phyloP scores from a whole-genome alignment of 2,329 filamentous ascomycete species.

The Calonectria hawksworthii region DNA sequence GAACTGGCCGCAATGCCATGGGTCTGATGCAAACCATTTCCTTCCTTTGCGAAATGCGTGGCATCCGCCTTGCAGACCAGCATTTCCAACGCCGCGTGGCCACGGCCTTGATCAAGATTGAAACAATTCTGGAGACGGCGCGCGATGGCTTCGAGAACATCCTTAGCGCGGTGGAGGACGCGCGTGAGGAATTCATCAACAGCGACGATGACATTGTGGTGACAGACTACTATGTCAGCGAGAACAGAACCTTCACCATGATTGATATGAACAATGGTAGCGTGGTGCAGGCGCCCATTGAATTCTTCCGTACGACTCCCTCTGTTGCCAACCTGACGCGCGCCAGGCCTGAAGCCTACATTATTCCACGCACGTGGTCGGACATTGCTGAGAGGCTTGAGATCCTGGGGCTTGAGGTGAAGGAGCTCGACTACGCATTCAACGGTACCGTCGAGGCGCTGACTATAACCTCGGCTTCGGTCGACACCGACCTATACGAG shows the following conservation, averaged over 20 bases:
- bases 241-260: neutral
- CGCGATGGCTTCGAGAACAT: neutral
- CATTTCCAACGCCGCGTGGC: neutral
- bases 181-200: neutral
- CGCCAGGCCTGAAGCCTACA: neutral
- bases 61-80: neutral
- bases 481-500: neutral
- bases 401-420: neutral
- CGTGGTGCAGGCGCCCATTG: constrained; percentile 5
- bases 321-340: neutral
- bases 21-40: neutral
- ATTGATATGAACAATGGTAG: neutral
- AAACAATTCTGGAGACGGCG: neutral
- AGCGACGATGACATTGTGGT: neutral
- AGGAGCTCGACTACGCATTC: neutral
- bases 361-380: neutral
- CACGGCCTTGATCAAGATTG: neutral
- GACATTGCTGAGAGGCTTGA: neutral
- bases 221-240: constrained; percentile 1
- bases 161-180: neutral
- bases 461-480: neutral
- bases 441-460: neutral
- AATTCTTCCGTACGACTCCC: neutral
- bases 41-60: neutral
- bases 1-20: neutral